These are phyloP conservation scores for Pestalotiopsis sp. DNA, from an alignment of 2,329 filamentous ascomycete species.

Conservation along the genomic window DNA sequence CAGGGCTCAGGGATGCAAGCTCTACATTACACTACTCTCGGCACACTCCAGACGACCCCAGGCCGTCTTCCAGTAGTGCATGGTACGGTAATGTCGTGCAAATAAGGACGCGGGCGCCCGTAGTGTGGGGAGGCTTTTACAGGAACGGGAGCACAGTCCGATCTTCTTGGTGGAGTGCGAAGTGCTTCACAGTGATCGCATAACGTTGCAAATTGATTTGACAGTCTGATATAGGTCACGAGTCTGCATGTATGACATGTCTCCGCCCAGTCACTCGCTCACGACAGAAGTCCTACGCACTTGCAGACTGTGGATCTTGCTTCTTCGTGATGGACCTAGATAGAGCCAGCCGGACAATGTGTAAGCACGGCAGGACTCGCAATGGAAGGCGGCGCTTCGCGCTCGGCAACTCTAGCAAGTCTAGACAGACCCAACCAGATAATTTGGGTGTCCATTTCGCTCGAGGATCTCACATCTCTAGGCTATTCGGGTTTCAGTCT, in stretches of 20 bases:
- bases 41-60: constrained; percentile 2
- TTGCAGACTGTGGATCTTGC: not conserved
- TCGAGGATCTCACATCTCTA: not conserved
- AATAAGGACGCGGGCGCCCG: not conserved
- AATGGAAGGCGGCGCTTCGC: not conserved
- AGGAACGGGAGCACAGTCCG: constrained; percentile 3
- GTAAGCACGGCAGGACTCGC: not conserved
- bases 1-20: constrained; percentile 1
- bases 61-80: not conserved
- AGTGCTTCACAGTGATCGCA: constrained; percentile 1
- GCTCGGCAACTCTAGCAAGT: not conserved
- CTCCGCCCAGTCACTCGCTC: not conserved
- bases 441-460: not conserved
- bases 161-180: not conserved
- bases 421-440: not conserved
- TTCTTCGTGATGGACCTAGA: not conserved
- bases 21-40: not conserved
- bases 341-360: not conserved
- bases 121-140: constrained; percentile 3
- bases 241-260: not conserved
- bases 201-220: constrained; percentile 4
- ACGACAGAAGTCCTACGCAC: not conserved
- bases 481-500: not conserved
- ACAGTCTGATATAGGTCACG: not conserved
- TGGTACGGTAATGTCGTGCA: not conserved